phyloP scores from a whole-genome alignment of 2,329 filamentous ascomycete species.

The Neofusicoccum umdonicola region DNA sequence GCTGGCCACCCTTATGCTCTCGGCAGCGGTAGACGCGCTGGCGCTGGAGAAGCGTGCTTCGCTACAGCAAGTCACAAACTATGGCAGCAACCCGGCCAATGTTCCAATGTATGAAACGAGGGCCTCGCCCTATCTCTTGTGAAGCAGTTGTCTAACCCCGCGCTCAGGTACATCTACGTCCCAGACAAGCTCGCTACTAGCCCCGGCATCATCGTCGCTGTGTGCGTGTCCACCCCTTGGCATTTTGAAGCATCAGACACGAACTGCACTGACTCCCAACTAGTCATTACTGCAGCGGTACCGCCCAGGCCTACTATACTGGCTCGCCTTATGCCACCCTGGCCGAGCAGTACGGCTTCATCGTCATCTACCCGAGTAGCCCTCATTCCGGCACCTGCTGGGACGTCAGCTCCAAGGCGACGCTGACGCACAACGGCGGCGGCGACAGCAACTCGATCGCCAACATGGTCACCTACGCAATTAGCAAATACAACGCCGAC shows the following conservation, averaged over 20 bases:
- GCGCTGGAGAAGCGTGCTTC: conserved; percentile 17
- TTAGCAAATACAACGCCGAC: conserved; percentile 54
- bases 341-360: conserved; percentile 56
- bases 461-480: conserved; percentile 58
- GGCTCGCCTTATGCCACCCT: conserved; percentile 54
- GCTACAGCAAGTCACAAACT: conserved; percentile 41
- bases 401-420: conserved; percentile 56
- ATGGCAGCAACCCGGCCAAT: conserved; percentile 48
- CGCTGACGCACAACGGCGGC: conserved; percentile 57
- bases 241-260: not conserved
- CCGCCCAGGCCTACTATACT: conserved; percentile 49
- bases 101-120: conserved; percentile 46
- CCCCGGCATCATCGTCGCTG: conserved; percentile 54
- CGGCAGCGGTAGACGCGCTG: not conserved
- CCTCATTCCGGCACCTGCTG: conserved; percentile 56
- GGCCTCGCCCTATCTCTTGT: not conserved
- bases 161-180: conserved; percentile 42
- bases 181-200: conserved; percentile 43
- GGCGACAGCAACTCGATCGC: conserved; percentile 57
- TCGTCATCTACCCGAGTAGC: conserved; percentile 58
- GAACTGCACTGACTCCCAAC: not conserved
- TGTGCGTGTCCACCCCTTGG: conserved; percentile 17
- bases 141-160: not conserved
- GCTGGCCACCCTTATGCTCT: not conserved
- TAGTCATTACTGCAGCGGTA: conserved; percentile 58